These are phyloP conservation scores for Xylaria sp. DNA, from an alignment of 495 filamentous ascomycete species.

Conservation along the genomic window DNA sequence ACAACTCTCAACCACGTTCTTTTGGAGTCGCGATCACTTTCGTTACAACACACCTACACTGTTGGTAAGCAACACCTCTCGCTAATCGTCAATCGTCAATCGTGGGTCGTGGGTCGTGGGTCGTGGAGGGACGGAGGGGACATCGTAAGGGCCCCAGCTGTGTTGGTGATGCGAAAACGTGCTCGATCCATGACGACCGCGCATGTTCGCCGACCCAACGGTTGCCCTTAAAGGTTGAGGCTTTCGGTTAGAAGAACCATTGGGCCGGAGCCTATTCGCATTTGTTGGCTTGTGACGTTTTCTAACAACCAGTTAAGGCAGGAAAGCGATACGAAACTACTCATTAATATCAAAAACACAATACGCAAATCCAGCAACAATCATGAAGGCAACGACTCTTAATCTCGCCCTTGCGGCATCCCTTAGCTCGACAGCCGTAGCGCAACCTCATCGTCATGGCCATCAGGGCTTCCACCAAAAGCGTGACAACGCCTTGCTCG, in stretches of 20 bases:
- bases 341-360: neutral
- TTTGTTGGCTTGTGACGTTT: neutral
- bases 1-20: slow-evolving; percentile 64
- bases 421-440: slow-evolving; percentile 47
- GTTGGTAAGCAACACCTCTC: slow-evolving; percentile 13
- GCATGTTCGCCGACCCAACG: neutral
- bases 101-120: too few species aligned
- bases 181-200: neutral
- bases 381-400: slow-evolving; percentile 56
- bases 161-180: neutral
- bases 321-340: neutral
- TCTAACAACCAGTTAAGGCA: neutral
- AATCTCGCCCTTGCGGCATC: slow-evolving; percentile 57
- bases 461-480: slow-evolving; percentile 51
- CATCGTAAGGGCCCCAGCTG: neutral
- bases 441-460: slow-evolving; percentile 56
- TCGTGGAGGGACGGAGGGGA: too few species aligned
- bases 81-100: too few species aligned
- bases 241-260: neutral
- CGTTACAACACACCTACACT: slow-evolving; percentile 5
- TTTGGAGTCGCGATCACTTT: slow-evolving; percentile 54
- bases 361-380: slow-evolving; percentile 31
- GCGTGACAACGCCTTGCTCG: slow-evolving; percentile 41
- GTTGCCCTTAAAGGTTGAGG: neutral
- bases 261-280: neutral